Conservation (phyloP, 345 rosid species). For the Dipteronia sinensis region DNA sequence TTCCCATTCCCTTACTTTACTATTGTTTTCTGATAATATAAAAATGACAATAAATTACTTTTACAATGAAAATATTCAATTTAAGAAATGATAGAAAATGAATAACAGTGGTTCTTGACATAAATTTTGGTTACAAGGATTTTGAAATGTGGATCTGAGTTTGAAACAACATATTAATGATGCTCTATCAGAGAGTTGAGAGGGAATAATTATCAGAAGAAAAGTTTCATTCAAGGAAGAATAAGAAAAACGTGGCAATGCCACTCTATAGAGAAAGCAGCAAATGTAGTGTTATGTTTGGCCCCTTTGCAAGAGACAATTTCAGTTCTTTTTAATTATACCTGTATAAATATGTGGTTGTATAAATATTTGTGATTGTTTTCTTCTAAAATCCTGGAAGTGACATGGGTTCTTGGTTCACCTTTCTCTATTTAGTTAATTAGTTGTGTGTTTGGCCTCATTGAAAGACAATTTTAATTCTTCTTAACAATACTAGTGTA, state of each 20-base stretch:
- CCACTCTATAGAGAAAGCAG: background rate
- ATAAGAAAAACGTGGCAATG: background rate
- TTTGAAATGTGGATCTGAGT: background rate
- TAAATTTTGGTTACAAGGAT: background rate
- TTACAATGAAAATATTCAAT: background rate
- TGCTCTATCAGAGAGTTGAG: background rate
- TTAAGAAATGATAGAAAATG: constrained; percentile 1
- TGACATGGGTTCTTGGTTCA: background rate
- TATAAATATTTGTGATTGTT: background rate
- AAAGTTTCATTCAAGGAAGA: background rate
- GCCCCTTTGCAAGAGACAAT: background rate
- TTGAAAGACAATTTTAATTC: too few species aligned
- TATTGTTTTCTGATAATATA: too few species aligned
- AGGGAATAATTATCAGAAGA: background rate
- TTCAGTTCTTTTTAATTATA: background rate
- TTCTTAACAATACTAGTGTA: too few species aligned
- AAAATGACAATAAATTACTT: background rate
- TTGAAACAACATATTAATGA: background rate
- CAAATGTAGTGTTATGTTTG: background rate
- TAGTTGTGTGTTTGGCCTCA: too few species aligned
- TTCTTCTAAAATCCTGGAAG: background rate
- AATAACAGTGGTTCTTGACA: background rate
- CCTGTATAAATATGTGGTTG: background rate
- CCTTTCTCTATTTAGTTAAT: background rate
- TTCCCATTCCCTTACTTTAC: too few species aligned